Evolutionary conservation across 768 basidiomycete genomes (phyloP), one percentile per base, ranked within the genome.

Genomic region (Mycena albidolilacea): DNA sequence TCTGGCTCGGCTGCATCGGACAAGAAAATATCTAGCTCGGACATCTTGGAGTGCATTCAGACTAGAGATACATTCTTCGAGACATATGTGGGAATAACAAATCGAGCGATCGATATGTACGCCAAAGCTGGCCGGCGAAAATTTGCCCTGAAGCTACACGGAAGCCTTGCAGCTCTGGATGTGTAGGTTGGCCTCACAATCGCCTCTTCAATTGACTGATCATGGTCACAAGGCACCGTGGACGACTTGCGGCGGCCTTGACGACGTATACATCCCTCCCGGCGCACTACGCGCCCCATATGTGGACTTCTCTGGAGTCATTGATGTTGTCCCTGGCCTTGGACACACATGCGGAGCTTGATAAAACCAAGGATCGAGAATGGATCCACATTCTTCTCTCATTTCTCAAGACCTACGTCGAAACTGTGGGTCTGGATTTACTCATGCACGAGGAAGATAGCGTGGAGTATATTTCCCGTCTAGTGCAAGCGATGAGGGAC

Each of bases 111-210:
- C 67, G 93, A 95, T 59, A 87, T 93, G 74, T 98, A 96, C 77
- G 92, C 90, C 62, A 92, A 90, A 75, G 92, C 93, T n/a, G 93
- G 92, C 19, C 90, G 97, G 55, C 88, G 92, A 61, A 94, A 97
- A 78, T 95, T 93, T 78, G 96, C 96, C 11, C 83, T 97, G 44
- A 93, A 93, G 76, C 82, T 98, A 61, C 94, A 97, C 73, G 95
- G 94, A 2, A 92, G 89, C 77, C 85, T 98, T 17, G 97, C 97
- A 4, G 95, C 94, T 17, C 88, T 99, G 46, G 97, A 98, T 75
- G 81, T 93, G 97, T 98, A 84, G 75, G 96, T 84, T 38, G 62
- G 14, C 21, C 39, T 37, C 48, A 39, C 21, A 48, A n/a, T 69
- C 39, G 62, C 30, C 59, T 64, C 21, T 72, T 46, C 46, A 37